Base-by-base conservation (phyloP, 306 rosid species). In the Quercus robur region DNA sequence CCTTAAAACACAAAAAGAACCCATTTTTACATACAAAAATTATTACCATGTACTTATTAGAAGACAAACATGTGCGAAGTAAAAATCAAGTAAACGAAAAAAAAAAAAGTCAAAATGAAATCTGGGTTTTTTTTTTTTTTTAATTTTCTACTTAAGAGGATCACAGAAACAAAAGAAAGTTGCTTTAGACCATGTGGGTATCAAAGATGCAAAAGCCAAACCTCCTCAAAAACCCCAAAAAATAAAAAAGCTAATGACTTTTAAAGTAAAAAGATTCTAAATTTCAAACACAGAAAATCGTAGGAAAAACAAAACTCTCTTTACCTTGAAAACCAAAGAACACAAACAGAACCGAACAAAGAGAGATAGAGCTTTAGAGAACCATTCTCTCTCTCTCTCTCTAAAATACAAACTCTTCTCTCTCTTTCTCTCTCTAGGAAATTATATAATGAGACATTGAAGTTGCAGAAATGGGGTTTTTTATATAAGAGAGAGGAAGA, bases 151-250 rank as follows among this genome's bases (percentile, higher is more conserved):
- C 74, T 61, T 67, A 66, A 21, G 44, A 85, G 70, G 85, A 88
- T 89, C 89, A 78, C 85, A 80, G 82, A 76, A 78, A 69, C 85
- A 82, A 73, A 78, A 64, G 81, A 92, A 90, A 89, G 85, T 87
- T 87, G 80, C 97, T 93, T 91, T 90, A 86, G 79, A 75, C 89
- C 88, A 77, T 57, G 81, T 41, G 80, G 83, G 84, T 88, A 92
- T 88, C 88, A 82, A 78, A 92, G 97, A 92, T 92, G 93, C 92
- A 87, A 86, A 86, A 78, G 81, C 56, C 38, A 88, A 78, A 81
- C 82, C 44, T 46, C 64, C 55, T 55, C 73, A 79, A 63, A 70
- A 83, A 84, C 87, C 77, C 49, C 66, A 66, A 73, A 85, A 71
- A 57, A 54, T 74, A 81, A 81, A 74, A 87, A 85, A 87, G 84